Evolutionary conservation across 176 grass and related monocot species (phyloP).

Genomic region (Cenchrus purpureus): DNA sequence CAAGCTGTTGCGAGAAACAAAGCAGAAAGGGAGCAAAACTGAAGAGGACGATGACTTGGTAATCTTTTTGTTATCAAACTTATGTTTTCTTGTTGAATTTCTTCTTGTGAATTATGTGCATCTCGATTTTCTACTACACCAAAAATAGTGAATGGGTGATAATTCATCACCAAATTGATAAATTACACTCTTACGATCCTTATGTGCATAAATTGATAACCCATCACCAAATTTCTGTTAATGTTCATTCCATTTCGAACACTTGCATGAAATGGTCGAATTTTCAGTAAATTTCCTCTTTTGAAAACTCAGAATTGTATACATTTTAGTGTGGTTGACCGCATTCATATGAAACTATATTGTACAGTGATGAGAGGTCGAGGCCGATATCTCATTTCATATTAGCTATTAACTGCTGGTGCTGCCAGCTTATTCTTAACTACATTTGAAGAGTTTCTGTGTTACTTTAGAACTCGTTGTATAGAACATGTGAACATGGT

Average conservation of each 20-base stretch:
- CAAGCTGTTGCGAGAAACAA: slow-evolving; percentile 78
- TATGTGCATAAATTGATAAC: not conserved
- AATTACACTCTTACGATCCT: not conserved
- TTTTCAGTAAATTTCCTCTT: not conserved
- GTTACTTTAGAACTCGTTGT: not conserved
- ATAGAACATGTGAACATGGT: not conserved
- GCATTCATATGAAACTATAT: not conserved
- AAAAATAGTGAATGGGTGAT: not conserved
- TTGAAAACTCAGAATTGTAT: not conserved
- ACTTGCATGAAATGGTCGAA: not conserved
- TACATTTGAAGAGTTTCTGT: slow-evolving; percentile 9
- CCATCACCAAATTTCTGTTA: not conserved
- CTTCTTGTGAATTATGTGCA: not conserved
- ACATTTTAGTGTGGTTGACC: not conserved
- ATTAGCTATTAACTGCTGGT: not conserved
- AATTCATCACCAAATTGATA: not conserved
- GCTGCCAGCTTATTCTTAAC: not conserved
- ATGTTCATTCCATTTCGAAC: not conserved
- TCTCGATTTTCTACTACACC: not conserved
- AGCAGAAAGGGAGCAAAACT: slow-evolving; percentile 65
- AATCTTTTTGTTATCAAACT: not conserved
- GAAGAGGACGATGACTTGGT: slow-evolving; percentile 93
- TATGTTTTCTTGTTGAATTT: slow-evolving; percentile 1
- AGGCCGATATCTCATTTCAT: not conserved
- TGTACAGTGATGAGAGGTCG: not conserved